phyloP scores from a whole-genome alignment of 129 eudicot species.

The Escallonia rubra region DNA sequence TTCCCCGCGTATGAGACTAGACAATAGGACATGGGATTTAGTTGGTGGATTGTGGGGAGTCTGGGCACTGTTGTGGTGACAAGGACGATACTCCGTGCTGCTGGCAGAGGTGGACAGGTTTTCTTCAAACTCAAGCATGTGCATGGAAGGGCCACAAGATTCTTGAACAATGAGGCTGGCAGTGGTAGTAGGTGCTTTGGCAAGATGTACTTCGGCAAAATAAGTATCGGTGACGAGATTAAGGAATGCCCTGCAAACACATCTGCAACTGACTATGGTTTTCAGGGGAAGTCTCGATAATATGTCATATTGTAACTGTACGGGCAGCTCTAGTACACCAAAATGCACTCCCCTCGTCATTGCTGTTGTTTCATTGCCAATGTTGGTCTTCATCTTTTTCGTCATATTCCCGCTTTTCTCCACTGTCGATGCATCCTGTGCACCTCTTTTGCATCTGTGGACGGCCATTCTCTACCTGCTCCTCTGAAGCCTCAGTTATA shows the following conservation, averaged over 20 bases:
- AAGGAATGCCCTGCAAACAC: constrained; percentile 17
- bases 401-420: background rate
- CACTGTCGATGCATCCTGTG: background rate
- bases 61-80: background rate
- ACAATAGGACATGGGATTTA: constrained; percentile 4
- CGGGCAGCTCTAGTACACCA: constrained; percentile 22
- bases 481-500: too few species aligned
- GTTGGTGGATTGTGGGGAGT: background rate
- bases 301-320: constrained; percentile 10
- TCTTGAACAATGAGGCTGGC: constrained; percentile 21
- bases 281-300: constrained; percentile 28
- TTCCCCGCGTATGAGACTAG: background rate
- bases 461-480: background rate
- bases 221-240: constrained; percentile 26
- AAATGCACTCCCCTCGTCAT: background rate
- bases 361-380: background rate
- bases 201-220: constrained; percentile 19
- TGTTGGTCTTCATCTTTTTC: background rate
- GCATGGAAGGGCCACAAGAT: background rate
- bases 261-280: constrained; percentile 25
- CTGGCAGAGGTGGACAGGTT: constrained; percentile 1
- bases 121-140: constrained; percentile 17
- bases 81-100: constrained; percentile 14
- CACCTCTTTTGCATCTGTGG: background rate
- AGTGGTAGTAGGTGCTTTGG: constrained; percentile 13